Conservation (phyloP, 345 rosid species). For the Capsella bursapastoris region DNA sequence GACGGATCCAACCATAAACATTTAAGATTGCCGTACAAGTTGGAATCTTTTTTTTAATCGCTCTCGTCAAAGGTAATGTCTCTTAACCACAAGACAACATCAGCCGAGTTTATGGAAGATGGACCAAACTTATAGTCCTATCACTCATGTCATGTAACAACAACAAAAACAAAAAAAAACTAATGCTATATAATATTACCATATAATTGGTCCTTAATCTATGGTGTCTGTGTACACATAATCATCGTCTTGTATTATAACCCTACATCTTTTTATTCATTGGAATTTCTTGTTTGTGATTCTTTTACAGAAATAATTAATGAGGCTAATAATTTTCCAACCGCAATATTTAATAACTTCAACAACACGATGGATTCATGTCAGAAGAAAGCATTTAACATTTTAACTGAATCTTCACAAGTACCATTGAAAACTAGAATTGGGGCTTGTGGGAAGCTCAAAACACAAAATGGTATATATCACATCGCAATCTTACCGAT, state of each 20-base stretch:
- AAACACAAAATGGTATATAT: not conserved
- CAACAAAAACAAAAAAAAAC: not conserved
- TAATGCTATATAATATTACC: not conserved
- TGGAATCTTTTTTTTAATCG: not conserved
- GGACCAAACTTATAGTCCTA: constrained; percentile 10
- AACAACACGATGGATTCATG: not conserved
- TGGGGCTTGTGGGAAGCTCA: not conserved
- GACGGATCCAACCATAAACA: constrained; percentile 22
- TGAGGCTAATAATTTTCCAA: not conserved
- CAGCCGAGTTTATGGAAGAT: constrained; percentile 3
- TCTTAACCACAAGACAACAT: constrained; percentile 17
- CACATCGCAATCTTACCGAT: not conserved
- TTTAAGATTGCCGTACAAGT: not conserved
- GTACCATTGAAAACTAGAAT: constrained; percentile 1
- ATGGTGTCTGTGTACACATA: not conserved
- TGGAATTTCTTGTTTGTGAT: constrained; percentile 6
- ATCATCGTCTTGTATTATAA: constrained; percentile 6
- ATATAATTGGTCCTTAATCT: constrained; percentile 18
- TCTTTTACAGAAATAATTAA: not conserved
- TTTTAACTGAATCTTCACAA: not conserved
- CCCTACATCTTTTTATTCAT: not conserved
- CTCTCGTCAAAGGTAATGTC: constrained; percentile 1
- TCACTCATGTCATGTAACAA: constrained; percentile 18
- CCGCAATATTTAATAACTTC: not conserved
- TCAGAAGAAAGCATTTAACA: not conserved